Percentiles rank a stretch among this genome's conserved stretches.
phyloP scores from a whole-genome alignment of 1,284 basidiomycete genomes.

The Afroboletus lepidellus region DNA sequence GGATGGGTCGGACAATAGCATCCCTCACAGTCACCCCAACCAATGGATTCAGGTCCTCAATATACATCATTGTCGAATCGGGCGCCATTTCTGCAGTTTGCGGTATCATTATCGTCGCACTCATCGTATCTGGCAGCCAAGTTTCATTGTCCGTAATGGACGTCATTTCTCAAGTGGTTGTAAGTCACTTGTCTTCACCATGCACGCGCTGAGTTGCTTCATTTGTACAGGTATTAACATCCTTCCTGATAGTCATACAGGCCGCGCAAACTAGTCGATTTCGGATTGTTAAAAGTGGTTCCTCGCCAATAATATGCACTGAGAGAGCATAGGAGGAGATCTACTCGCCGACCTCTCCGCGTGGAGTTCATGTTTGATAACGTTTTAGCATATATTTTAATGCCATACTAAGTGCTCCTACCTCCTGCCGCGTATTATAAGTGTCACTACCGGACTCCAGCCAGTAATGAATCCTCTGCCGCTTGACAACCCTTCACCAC shows the following conservation, averaged over 20 bases:
- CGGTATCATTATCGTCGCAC: background rate
- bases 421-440: too few relatives aligned
- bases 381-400: too few relatives aligned
- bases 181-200: background rate
- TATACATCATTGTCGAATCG: slow-evolving; percentile 6
- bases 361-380: too few relatives aligned
- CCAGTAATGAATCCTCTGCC: too few relatives aligned
- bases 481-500: too few relatives aligned
- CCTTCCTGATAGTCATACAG: background rate
- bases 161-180: background rate
- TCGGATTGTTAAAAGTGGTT: background rate
- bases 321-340: background rate
- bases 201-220: background rate
- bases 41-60: background rate
- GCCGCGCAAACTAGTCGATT: background rate
- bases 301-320: background rate
- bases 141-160: background rate
- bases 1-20: background rate
- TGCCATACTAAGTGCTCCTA: too few relatives aligned
- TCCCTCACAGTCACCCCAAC: background rate
- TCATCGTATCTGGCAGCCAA: background rate
- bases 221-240: background rate
- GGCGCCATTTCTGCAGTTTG: background rate
- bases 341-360: too few relatives aligned
- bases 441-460: too few relatives aligned